Conservation (phyloP, 176 grass and related monocot species). For the Canna indica region DNA sequence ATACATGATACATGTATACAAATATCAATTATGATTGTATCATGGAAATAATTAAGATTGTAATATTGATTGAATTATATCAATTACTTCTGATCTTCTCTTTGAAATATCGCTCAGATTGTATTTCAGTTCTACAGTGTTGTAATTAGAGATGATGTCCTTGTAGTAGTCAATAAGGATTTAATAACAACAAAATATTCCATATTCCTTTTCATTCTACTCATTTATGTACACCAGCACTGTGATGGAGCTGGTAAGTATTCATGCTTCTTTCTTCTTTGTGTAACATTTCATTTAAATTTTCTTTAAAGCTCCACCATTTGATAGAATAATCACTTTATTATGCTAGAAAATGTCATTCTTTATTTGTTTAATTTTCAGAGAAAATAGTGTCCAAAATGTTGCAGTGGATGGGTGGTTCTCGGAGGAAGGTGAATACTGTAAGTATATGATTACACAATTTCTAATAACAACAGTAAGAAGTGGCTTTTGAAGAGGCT, state of each 20-base stretch:
- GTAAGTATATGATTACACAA: slow-evolving; percentile 35
- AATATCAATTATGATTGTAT: not conserved
- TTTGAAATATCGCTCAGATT: no score
- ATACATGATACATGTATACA: no score
- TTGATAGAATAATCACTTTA: not conserved
- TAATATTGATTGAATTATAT: no score
- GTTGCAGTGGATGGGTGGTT: slow-evolving; percentile 88
- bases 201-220: not conserved
- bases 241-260: not conserved
- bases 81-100: no score
- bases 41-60: no score
- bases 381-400: slow-evolving; percentile 23
- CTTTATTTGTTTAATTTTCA: not conserved
- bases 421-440: slow-evolving; percentile 59
- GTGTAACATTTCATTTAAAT: not conserved
- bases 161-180: not conserved
- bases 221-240: not conserved
- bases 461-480: not conserved
- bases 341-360: not conserved
- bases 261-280: not conserved
- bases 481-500: not conserved
- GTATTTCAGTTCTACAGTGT: no score
- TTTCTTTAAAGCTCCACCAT: not conserved
- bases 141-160: not conserved
- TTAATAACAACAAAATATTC: not conserved